phyloP scores from a whole-genome alignment of 1,139 yeast species.

The Meyerozyma guilliermondii region DNA sequence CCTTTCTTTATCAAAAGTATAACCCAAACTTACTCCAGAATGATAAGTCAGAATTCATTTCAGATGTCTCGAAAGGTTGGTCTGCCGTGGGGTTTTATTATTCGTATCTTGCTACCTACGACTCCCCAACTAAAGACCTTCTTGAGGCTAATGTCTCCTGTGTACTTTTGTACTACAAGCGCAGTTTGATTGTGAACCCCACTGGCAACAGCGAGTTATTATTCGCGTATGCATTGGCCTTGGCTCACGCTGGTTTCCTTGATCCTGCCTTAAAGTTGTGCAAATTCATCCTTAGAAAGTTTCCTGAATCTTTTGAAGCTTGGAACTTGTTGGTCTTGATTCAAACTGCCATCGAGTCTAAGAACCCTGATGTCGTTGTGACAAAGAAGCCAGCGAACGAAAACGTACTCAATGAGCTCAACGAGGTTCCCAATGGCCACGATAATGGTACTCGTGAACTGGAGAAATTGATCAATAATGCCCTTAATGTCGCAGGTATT shows the following conservation, averaged over 20 bases:
- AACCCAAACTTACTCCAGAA: slow-evolving; percentile 28
- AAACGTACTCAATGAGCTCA: not conserved
- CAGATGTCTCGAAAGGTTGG: slow-evolving; percentile 36
- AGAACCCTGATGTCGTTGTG: slow-evolving; percentile 16
- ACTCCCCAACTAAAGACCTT: slow-evolving; percentile 19
- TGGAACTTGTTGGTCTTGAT: slow-evolving; percentile 41
- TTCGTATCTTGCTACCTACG: slow-evolving; percentile 25
- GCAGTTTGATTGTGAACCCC: slow-evolving; percentile 35
- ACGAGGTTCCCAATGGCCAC: not conserved
- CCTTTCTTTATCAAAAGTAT: slow-evolving; percentile 35
- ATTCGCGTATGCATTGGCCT: slow-evolving; percentile 34
- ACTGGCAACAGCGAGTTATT: slow-evolving; percentile 29
- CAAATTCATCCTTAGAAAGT: slow-evolving; percentile 39
- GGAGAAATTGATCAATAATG: slow-evolving; percentile 38
- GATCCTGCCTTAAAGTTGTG: slow-evolving; percentile 32
- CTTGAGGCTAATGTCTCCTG: slow-evolving; percentile 14
- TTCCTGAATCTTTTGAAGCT: slow-evolving; percentile 41
- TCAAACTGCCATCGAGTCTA: slow-evolving; percentile 23
- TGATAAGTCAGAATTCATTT: slow-evolving; percentile 27
- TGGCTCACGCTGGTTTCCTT: slow-evolving; percentile 25
- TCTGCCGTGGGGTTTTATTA: slow-evolving; percentile 31
- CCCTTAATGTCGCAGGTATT: slow-evolving; percentile 40
- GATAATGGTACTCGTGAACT: slow-evolving; percentile 17
- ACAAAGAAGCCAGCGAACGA: slow-evolving; percentile 4
- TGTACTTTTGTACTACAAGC: slow-evolving; percentile 27